Evolutionary conservation across 2,329 filamentous ascomycete genomes (phyloP), one percentile per base, ranked within the genome.

Genomic region (Ophiostoma quercus): DNA sequence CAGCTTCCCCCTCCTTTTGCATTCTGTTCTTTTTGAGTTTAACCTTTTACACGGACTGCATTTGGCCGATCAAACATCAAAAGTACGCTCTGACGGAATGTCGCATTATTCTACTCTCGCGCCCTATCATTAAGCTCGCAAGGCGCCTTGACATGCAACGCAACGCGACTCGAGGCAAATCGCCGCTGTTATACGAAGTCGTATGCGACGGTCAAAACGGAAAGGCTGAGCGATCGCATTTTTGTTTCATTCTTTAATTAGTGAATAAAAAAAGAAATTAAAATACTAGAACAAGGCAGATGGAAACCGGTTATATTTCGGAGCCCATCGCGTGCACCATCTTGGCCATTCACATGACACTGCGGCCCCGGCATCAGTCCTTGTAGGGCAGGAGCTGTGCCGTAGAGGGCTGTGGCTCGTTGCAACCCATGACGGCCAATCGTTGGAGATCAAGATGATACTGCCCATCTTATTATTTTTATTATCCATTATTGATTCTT

Each of bases 351-450:
- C 19, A 51, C 8, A 8, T 47, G 43, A n/a, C 43, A 47, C 16
- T 47, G 19, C 6, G 43, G 19, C 22, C 25, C 25, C 57, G 25
- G 25, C 25, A 34, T 62, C 57, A 29, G 25, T 62, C 57, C 57
- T 62, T 19, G 57, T 32, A 62, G 57, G 57, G 57, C 57, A 29
- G 51, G 57, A 62, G 25, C 57, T 62, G 57, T 62, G 57, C 57
- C 57, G 57, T 16, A 62, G 2, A 62, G 25, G 25, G 25, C 57
- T 32, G 57, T 62, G 57, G 16, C 57, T 62, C 25, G 57, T 34
- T 60, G 54, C 54, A 62, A 25, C 57, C 57, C 51, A 57, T 57
- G 57, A 6, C 57, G 32, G 57, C 57, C 57, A 62, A 62, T 62
- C 14, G 25, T 62, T 62, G 25, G 11, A 11, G 22, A 25, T 29